phyloP scores from a whole-genome alignment of 2,329 filamentous ascomycete genomes.

The Davidsoniella eucalypti region DNA sequence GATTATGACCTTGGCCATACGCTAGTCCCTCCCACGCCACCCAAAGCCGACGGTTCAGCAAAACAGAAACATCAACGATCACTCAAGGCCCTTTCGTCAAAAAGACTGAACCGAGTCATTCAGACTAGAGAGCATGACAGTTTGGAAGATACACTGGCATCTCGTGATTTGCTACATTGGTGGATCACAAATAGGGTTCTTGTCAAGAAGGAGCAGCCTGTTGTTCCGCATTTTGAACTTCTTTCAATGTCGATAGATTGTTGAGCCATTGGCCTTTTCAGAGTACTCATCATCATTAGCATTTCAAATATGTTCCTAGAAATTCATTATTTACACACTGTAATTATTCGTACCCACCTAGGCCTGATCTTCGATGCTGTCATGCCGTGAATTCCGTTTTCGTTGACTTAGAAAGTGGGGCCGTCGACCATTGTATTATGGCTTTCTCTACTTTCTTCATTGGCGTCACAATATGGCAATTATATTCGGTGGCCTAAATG shows the following conservation, averaged over 20 bases:
- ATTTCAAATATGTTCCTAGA: too few species aligned
- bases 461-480: too few species aligned
- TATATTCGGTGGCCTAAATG: too few species aligned
- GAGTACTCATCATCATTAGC: too few species aligned
- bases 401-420: too few species aligned
- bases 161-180: slow-evolving; percentile 26
- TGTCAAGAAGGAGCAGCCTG: background rate
- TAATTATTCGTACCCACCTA: too few species aligned
- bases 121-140: slow-evolving; percentile 26
- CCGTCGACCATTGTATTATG: too few species aligned
- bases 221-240: background rate
- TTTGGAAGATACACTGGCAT: slow-evolving; percentile 28
- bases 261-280: too few species aligned
- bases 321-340: too few species aligned
- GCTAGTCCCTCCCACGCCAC: background rate
- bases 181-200: slow-evolving; percentile 16
- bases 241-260: background rate
- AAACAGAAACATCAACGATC: slow-evolving; percentile 18
- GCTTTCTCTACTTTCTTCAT: too few species aligned
- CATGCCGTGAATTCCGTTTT: too few species aligned
- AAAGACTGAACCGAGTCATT: slow-evolving; percentile 24
- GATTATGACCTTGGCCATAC: background rate
- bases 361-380: too few species aligned
- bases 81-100: slow-evolving; percentile 24
- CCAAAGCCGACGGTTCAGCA: background rate